phyloP scores from a whole-genome alignment of 768 basidiomycete species.

The Naganishia friedmannii region DNA sequence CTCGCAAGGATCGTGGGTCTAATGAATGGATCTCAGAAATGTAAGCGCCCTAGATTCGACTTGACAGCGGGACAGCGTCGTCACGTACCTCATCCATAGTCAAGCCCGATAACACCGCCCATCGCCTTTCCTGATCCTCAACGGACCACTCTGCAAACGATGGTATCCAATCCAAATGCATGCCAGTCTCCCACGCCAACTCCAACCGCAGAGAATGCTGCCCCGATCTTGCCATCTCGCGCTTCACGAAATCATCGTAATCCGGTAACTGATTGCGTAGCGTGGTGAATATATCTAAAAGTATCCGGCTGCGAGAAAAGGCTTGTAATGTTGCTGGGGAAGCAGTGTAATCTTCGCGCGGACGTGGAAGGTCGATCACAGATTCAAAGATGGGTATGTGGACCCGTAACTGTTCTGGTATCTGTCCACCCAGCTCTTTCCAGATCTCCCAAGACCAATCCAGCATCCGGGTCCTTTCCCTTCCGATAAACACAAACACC shows the following conservation, averaged over 20 bases:
- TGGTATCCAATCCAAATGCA: slow-evolving; percentile 83
- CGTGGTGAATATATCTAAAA: slow-evolving; percentile 63
- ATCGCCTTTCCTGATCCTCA: slow-evolving; percentile 62
- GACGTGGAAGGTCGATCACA: slow-evolving; percentile 68
- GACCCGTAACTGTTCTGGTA: slow-evolving; percentile 70
- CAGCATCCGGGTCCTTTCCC: slow-evolving; percentile 69
- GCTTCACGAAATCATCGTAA: slow-evolving; percentile 62
- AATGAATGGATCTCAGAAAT: neutral
- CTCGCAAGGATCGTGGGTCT: slow-evolving; percentile 22
- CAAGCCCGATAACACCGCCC: slow-evolving; percentile 73
- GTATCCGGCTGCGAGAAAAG: slow-evolving; percentile 64
- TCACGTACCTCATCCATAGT: slow-evolving; percentile 66
- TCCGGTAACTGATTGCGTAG: slow-evolving; percentile 59
- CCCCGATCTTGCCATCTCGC: slow-evolving; percentile 54
- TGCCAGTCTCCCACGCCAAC: slow-evolving; percentile 73
- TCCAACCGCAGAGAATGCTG: slow-evolving; percentile 57
- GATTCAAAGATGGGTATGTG: slow-evolving; percentile 66
- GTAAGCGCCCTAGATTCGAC: neutral
- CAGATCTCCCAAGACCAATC: slow-evolving; percentile 92
- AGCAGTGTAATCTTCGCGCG: slow-evolving; percentile 55
- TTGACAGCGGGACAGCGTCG: neutral
- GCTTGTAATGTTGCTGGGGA: slow-evolving; percentile 55
- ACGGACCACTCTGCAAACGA: slow-evolving; percentile 61
- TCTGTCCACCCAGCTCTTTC: slow-evolving; percentile 68
- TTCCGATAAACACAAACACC: slow-evolving; percentile 80